Base-by-base conservation (phyloP, 2,329 filamentous ascomycete species). In the Cercospora beticola region DNA sequence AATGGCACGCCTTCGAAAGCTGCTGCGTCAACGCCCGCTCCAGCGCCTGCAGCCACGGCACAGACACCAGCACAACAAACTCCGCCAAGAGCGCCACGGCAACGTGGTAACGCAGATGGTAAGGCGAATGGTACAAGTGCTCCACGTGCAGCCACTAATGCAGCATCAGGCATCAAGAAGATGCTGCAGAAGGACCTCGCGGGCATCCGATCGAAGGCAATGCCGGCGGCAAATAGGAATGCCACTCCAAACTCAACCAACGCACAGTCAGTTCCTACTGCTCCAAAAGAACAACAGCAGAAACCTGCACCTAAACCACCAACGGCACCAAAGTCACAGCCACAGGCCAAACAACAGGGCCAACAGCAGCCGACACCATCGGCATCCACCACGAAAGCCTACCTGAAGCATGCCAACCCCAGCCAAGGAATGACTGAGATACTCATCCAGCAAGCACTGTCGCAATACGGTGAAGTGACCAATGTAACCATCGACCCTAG, bases 401-500 rank as follows among this genome's bases (percentile, higher is more conserved):
- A 85, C 75, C 78, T 85, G 65, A 85, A 85, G 71, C 83, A 85
- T 70, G 83, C 83, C 33, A 97, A 96, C 77, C 88, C 92, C 10
- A 95, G 93, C 0, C 94, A 97, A 77, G 94, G 94, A 14, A 92
- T 97, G 58, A 97, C 93, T 0, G 94, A 97, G 76, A 83, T 90
- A 0, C 81, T 93, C 0, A 87, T 98, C 1, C 89, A 90, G 74
- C 86, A 90, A 73, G 89, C 91, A 0, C 88, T 98, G 77, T 86
- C 89, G 56, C 80, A 82, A 0, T 97, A 93, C 74, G 94, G 94
- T 1, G 79, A 86, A 1, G 87, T 97, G 57, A 87, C 87, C 0
- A 90, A 88, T 72, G 92, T 97, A 18, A 94, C 97, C 75, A 94
- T 98, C 64, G 94, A 98, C 78, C 94, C 93, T 79, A 91, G 94